A percentile compares a stretch with the other conserved stretches of the same genome.
These are phyloP conservation scores for Akanthomyces uredinophilus DNA, from an alignment of 2,329 filamentous ascomycete species.

Conservation along the genomic window DNA sequence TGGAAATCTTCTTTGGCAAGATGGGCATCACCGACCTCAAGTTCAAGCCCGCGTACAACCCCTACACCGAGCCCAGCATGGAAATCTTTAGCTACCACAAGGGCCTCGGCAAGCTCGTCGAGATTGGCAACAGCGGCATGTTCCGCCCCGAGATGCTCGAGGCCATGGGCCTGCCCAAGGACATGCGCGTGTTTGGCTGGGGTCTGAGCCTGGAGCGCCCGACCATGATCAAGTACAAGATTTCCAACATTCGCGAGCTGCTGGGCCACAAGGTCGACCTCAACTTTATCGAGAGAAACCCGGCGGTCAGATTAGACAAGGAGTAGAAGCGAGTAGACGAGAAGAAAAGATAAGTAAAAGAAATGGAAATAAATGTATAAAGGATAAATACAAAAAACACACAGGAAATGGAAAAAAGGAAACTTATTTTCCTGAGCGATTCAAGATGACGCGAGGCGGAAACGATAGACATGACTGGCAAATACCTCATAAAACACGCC, in stretches of 20 bases:
- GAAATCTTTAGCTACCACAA: slow-evolving; percentile 96
- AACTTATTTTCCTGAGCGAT: not conserved
- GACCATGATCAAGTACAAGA: slow-evolving; percentile 94
- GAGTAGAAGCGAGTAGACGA: slow-evolving; percentile 44
- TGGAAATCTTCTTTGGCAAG: slow-evolving; percentile 92
- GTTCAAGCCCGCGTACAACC: slow-evolving; percentile 95
- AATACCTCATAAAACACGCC: not conserved
- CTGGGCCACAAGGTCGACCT: slow-evolving; percentile 94
- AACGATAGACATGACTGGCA: not conserved
- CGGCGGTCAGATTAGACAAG: slow-evolving; percentile 85
- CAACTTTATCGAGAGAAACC: slow-evolving; percentile 85
- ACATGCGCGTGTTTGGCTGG: slow-evolving; percentile 92
- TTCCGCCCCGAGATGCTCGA: slow-evolving; percentile 97
- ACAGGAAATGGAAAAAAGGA: not conserved
- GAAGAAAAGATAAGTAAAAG: slow-evolving; percentile 8
- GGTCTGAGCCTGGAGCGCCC: slow-evolving; percentile 87
- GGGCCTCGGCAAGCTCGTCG: slow-evolving; percentile 78
- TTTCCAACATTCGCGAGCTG: slow-evolving; percentile 86
- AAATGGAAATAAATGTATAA: slow-evolving; percentile 10
- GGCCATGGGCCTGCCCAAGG: slow-evolving; percentile 85
- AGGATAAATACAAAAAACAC: not conserved
- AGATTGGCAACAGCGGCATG: slow-evolving; percentile 98
- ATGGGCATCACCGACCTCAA: slow-evolving; percentile 82
- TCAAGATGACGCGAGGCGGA: not conserved
- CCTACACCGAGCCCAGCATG: slow-evolving; percentile 93